Evolutionary conservation across 1,284 basidiomycete species (phyloP), one percentile per base, ranked within the genome.

Genomic region (Papiliotrema laurentii): DNA sequence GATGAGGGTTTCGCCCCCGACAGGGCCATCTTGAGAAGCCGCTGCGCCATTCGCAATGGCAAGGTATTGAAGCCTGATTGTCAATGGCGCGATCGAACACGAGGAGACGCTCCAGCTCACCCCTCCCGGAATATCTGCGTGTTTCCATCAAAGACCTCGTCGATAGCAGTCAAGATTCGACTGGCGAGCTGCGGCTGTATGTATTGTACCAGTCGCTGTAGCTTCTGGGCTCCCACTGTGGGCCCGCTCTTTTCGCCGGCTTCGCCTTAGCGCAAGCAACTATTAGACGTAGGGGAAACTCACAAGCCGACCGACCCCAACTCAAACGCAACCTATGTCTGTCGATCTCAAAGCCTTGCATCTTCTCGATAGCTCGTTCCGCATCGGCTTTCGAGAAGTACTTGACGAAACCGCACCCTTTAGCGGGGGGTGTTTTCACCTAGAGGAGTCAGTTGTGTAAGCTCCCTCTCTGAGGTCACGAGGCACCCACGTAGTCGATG

Each of bases 331-430:
- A 91, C 58, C 88, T 80, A 55, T 89, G 90, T 13, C 89, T 89
- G 39, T 89, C 88, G 58, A 96, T 85, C 5, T 88, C 89, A 70
- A 92, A 96, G 21, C 89, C 90, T 75, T 96, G 91, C 90, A 96
- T 92, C 72, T 88, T 87, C 72, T 91, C 87, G 58, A 97, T 96
- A 2, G 92, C 91, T 24, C 81, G 79, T 68, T 94, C 89, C 5
- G 92, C 92, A 71, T 96, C 92, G 11, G 4, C n/a, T 44, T 22
- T 36, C 14, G 84, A 80, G 24, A 93, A 87, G 64, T 90, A 96
- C 73, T 94, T 91, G 25, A 97, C 91, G 61, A 97, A 97, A 0
- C 92, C 91, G 63, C 92, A 96, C 54, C 92, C 89, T 67, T 96
- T 96, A 43, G 89, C 90, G 24, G 89, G 86, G 2, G 92, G 92